Evolutionary conservation across 225 moss, liverwort and hornwort species (phyloP), one percentile per base, ranked within the genome.

Genomic region (Lunularia cruciata): DNA sequence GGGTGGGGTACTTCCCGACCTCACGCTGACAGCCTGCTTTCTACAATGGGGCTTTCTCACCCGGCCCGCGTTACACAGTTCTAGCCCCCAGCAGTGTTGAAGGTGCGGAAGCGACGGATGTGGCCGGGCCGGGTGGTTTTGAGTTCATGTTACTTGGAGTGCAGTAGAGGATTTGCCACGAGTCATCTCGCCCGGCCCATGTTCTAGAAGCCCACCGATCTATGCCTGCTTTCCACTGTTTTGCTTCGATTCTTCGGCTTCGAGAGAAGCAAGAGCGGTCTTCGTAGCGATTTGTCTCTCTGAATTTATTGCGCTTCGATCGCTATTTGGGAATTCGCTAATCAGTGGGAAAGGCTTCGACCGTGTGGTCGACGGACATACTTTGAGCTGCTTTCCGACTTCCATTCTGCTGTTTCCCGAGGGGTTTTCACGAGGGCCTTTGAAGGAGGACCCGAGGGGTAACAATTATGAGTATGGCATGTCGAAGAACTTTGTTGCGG

Each of bases 401-500:
- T 59, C 36, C 19, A 20, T 35, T 59, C 59, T 36, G 59, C 6
- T 35, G 59, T 36, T 8, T 22, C 22, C 22, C 20, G 60, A 9
- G 37, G 19, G 4, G 11, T 35, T 36, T 20, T 36, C 18, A 35
- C 35, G 18, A 22, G 35, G 60, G 20, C 2, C 39, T 38, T 23
- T 8, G 34, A 4, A 25, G 22, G 35, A 23, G 43, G 22, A 39
- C 39, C 25, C 19, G 10, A 38, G 38, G 20, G 13, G 20, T 37
- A 25, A 40, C 2, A 47, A 8, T 32, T 3, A 46, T 65, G 47
- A 65, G 65, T 47, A 53, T 68, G 52, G 68, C 68, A 54, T 36
- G 54, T 27, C 68, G 68, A 39, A 53, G 68, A 53, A 68, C 35
- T 2, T 22, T 53, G 51, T 22, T 68, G 68, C 49, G 68, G 68